Base-by-base conservation (phyloP, 192 early-diverging fungal species). In the Chytriomyces sp. region DNA sequence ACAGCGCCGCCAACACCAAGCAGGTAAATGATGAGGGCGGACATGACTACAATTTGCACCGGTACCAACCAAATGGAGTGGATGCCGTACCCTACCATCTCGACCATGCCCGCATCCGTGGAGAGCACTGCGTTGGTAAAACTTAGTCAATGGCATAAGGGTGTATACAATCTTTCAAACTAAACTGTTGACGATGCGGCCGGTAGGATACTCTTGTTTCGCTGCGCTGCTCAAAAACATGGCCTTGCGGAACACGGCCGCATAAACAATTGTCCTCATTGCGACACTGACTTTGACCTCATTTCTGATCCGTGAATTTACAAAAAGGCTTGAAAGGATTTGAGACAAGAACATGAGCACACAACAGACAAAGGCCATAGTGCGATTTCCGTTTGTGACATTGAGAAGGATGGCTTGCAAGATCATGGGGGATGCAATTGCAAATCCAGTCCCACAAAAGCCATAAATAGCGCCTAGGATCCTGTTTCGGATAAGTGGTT, bases 191-290 rank as follows among this genome's bases (percentile, higher is more conserved):
- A 61, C 31, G 12, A 33, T 61, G 6, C 33, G 17, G 14, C 59
- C 59, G 12, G 59, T 61, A 5, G 59, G 22, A 61, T 61, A 61
- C 22, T 61, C 59, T 61, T 61, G 59, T 25, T 61, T 61, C 8
- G 59, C 22, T 0, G 31, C 59, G 5, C 31, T 22, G 19, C 31
- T 36, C 8, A 61, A 36, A 5, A 17, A 10, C 6, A 61, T 28
- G 14, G 59, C 5, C 37, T 61, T 61, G 19, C 59, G 30, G 33
- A 61, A 61, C 5, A 61, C 59, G 7, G 32, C 22, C 26, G 59
- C 30, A 65, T 65, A 52, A 37, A 65, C n/a, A 52, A 65, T 65
- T 25, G 64, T 52, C 7, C 64, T 40, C 49, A 52, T 40, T 17
- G 25, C 39, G 5, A 41, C 44, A 52, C 22, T 26, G 28, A 41